A percentile compares a stretch with the other conserved stretches of the same genome.
These are phyloP conservation scores for Monosporozyma aerobia DNA, from an alignment of 805 yeast species.

Conservation along the genomic window DNA sequence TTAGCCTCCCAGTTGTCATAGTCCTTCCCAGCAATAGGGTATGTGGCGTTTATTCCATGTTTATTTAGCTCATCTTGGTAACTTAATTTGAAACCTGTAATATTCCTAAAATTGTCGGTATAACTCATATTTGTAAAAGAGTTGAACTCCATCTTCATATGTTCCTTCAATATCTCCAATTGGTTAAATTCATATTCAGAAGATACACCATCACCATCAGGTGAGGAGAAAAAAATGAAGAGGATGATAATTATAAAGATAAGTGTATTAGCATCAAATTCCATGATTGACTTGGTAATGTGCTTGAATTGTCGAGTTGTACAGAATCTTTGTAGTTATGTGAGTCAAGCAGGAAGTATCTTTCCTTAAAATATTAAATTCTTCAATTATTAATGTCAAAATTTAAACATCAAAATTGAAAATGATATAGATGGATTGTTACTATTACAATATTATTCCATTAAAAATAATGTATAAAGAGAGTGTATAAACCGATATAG, in stretches of 20 bases:
- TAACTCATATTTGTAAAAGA: slow-evolving; percentile 37
- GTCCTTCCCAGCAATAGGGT: slow-evolving; percentile 45
- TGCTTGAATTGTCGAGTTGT: not conserved
- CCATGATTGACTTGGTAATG: slow-evolving; percentile 18
- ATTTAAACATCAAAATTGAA: not conserved
- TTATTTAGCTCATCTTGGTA: slow-evolving; percentile 48
- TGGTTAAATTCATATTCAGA: slow-evolving; percentile 33
- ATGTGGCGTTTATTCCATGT: slow-evolving; percentile 37
- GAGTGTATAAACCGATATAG: not conserved
- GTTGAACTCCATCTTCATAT: slow-evolving; percentile 27
- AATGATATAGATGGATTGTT: not conserved
- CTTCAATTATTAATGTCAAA: not conserved
- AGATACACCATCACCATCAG: slow-evolving; percentile 28
- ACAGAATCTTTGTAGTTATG: not conserved
- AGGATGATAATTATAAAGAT: slow-evolving; percentile 24
- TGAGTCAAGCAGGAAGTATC: not conserved
- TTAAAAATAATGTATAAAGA: not conserved
- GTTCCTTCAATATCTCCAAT: slow-evolving; percentile 32
- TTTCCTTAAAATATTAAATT: not conserved
- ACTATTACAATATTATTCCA: not conserved
- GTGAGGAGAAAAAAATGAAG: slow-evolving; percentile 26
- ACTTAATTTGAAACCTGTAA: slow-evolving; percentile 63
- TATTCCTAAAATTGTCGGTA: slow-evolving; percentile 50
- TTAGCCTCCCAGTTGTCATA: slow-evolving; percentile 40
- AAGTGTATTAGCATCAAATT: slow-evolving; percentile 27